Evolutionary conservation across 139 green algal species (phyloP), one percentile per base, ranked within the genome.

Genomic region (Picochlorum sp.): DNA sequence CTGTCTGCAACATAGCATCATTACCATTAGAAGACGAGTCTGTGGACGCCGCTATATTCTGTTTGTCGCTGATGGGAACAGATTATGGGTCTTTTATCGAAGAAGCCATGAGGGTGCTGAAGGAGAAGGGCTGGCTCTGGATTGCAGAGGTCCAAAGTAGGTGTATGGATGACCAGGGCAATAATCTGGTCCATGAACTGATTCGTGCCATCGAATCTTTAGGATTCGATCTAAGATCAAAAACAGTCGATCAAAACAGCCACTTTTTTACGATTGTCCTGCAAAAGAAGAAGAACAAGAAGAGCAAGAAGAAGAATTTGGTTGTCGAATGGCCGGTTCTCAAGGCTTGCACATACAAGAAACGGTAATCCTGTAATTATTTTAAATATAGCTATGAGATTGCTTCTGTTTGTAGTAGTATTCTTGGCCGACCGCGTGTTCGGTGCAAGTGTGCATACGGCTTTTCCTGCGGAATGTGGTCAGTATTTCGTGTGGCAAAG

Each of bases 31-130:
- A 26, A 32, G 32, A 61, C 58, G 78, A 28, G 18, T 77, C 62
- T 11, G 70, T 89, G n/a, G 87, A 99, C 60, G 86, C 79, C 0
- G 90, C 85, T 3, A 68, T 99, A 11, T 97, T 99, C 78, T 96
- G 84, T 56, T 79, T 99, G 13, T 85, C 89, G 1, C 79, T 99
- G 20, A 99, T 99, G 93, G 91, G 91, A 45, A 95, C 80, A 15
- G 89, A 98, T 72, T 98, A 98, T 54, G 68, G 64, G 1, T 20
- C 30, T 2, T 94, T 89, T 67, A 58, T 98, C 28, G 24, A 64
- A 28, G 93, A 99, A 76, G 93, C 93, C 7, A 52, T 65, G 2
- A 73, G 92, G 2, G 81, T 97, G 45, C 78, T 97, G 9, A 81
- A 74, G 66, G 60, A 59, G 6, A 72, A 61, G 2, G 90, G 91